Evolutionary conservation across 495 filamentous ascomycete species (phyloP), one percentile per base, ranked within the genome.

Genomic region (Cercophora sp.): DNA sequence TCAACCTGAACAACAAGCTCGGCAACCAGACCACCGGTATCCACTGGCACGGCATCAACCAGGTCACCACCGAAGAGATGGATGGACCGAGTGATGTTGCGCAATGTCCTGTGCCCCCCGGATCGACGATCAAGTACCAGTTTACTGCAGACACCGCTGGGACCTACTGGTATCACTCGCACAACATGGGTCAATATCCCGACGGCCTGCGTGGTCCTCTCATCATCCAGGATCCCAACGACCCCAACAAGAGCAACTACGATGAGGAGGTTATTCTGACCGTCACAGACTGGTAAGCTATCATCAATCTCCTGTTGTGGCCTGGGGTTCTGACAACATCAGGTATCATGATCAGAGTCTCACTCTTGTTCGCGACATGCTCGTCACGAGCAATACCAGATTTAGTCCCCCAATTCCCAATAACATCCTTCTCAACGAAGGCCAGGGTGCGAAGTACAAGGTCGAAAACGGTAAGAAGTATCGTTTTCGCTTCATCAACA

Each of bases 111-210:
- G 68, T 91, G 8, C 70, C 79, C 13, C 86, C 88, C 0, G 83
- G 81, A 2, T 62, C 69, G 20, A 71, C 73, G 8, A 73, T 89
- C 43, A 81, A 74, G 13, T 90, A 90, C 56, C 77, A 83, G 39
- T 89, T 89, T 59, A 77, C 72, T 20, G 83, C 86, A 9, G 76
- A 87, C 52, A 76, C 83, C 48, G 72, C 80, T 20, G 87, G 87
- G 13, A 88, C 86, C 0, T 90, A 84, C 53, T 91, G 87, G 87
- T 90, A 89, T 56, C 87, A 91, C 65, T 88, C 84, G n/a, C 87
- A 91, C 59, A 75, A 79, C 39, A 72, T 75, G 60, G 79, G 77
- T 1, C 86, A 88, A 63, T 90, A 89, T 52, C 85, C 88, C 1
- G 89, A 93, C 63, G 88, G 88, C 16, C 74, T 88, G 37, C 83